These are phyloP conservation scores for Galeopsis tetrahit DNA, from an alignment of 257 asterid genomes.

Conservation along the genomic window DNA sequence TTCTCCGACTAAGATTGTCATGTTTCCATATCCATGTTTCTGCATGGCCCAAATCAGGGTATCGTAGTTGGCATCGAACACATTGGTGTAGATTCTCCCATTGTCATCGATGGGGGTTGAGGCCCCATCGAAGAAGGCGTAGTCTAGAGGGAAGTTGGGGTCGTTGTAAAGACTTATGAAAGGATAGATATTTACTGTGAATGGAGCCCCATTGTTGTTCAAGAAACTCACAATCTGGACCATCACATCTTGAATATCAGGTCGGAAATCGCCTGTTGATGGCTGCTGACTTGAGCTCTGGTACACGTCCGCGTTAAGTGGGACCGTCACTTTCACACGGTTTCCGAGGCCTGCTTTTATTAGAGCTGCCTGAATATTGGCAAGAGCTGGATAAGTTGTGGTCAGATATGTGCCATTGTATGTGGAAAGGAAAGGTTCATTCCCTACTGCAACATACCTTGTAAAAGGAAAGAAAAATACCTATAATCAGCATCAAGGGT, in stretches of 20 bases:
- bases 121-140: slow-evolving; percentile 76
- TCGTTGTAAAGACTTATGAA: slow-evolving; percentile 76
- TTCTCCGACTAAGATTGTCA: slow-evolving; percentile 68
- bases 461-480: neutral
- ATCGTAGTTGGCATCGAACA: slow-evolving; percentile 75
- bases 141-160: slow-evolving; percentile 66
- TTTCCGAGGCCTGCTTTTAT: slow-evolving; percentile 73
- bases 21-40: slow-evolving; percentile 57
- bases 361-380: slow-evolving; percentile 78
- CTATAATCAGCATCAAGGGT: slow-evolving; percentile 18
- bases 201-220: slow-evolving; percentile 58
- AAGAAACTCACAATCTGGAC: slow-evolving; percentile 58
- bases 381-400: slow-evolving; percentile 67
- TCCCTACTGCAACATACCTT: slow-evolving; percentile 89
- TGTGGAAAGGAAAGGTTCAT: slow-evolving; percentile 65
- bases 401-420: slow-evolving; percentile 59
- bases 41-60: slow-evolving; percentile 73
- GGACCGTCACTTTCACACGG: slow-evolving; percentile 61
- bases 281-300: slow-evolving; percentile 57
- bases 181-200: slow-evolving; percentile 83
- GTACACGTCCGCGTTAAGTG: slow-evolving; percentile 80
- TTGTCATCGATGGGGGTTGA: slow-evolving; percentile 62
- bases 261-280: slow-evolving; percentile 74
- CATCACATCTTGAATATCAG: slow-evolving; percentile 55
- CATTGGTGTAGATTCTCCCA: slow-evolving; percentile 58